Evolutionary conservation across 2,329 filamentous ascomycete species (phyloP), one percentile per base, ranked within the genome.

Genomic region (Trichoderma lentiforme): DNA sequence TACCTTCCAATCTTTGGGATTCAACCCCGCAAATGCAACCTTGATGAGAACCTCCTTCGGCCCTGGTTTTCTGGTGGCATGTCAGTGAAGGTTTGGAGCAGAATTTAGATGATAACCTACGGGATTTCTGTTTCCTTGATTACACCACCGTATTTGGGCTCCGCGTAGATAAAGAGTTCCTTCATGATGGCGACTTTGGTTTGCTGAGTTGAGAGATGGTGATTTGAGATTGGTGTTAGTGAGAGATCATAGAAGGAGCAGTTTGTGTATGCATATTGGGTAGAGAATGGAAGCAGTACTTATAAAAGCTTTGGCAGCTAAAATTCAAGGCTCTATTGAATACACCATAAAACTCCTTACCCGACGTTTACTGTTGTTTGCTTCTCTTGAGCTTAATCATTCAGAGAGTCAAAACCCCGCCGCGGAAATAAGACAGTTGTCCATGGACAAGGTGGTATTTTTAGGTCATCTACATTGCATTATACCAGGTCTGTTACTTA

Each of bases 1-100:
- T 62, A 61, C 53, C 43, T 76, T 77, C 76, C 76, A 78, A 56
- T 78, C 76, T 57, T 77, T 77, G 4, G 76, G 76, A 65, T 78
- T 78, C 2, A 74, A 74, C 7, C 76, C 75, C 63, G 65, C 32
- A 24, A 53, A 71, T 34, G 72, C 32, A 24, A 77, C 76, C 61
- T 75, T 77, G 74, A 77, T 64, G 57, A 77, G 74, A 32, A 77
- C 73, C 9, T 77, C 62, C 36, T 74, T 73, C 5, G 73, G 71
- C 1, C 74, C 73, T 53, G 76, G 76, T 51, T 67, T 68, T 30
- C 64, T 67, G 30, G 11, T 14, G 14, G n/a, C 12, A 34, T 24
- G 43, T 65, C 6, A 65, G n/a, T 51, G 21, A 34, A 14, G 24
- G 24, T 1, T 28, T 28, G 32, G 8, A 39, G 9, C 2, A 24